Conservation (phyloP, 1,284 basidiomycete species). For the Tylopilus sp. region DNA sequence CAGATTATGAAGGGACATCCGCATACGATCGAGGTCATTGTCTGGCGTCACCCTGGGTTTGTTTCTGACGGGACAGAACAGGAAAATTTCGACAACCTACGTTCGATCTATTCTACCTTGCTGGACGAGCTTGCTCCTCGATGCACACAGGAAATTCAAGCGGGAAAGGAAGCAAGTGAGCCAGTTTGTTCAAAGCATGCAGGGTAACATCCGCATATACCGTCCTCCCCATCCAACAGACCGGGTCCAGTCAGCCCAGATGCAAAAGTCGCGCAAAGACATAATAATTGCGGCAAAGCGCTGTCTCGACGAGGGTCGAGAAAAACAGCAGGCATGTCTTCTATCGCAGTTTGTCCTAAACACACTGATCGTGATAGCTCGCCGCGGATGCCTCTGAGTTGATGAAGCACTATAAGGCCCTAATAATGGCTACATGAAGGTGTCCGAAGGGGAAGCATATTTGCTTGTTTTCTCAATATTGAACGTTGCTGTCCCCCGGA, state of each 20-base stretch:
- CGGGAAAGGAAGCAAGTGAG: conserved; percentile 39
- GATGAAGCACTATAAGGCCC: conserved; percentile 45
- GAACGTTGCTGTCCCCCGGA: neutral
- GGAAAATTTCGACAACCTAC: conserved; percentile 34
- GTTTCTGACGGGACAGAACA: conserved; percentile 20
- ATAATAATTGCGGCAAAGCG: conserved; percentile 37
- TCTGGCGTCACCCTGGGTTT: neutral
- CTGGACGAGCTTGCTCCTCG: conserved; percentile 37
- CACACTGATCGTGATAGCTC: conserved; percentile 29
- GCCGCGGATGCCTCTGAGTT: conserved; percentile 41
- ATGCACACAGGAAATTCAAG: conserved; percentile 35
- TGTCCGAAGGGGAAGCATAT: neutral
- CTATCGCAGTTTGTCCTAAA: neutral
- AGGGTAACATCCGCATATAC: conserved; percentile 8
- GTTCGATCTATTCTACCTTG: conserved; percentile 32
- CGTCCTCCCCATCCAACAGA: conserved; percentile 27
- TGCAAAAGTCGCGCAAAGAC: conserved; percentile 37
- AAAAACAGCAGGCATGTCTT: conserved; percentile 38
- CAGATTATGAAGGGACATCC: conserved; percentile 10
- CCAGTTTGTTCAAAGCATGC: neutral
- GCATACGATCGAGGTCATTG: conserved; percentile 20
- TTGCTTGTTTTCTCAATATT: neutral
- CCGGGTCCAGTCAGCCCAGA: conserved; percentile 31
- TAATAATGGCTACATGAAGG: conserved; percentile 31
- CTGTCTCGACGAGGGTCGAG: conserved; percentile 39